A percentile compares a stretch with the other conserved stretches of the same genome.
phyloP scores from a whole-genome alignment of 352 stramenopile genomes.

The Stramenopiles sp. region DNA sequence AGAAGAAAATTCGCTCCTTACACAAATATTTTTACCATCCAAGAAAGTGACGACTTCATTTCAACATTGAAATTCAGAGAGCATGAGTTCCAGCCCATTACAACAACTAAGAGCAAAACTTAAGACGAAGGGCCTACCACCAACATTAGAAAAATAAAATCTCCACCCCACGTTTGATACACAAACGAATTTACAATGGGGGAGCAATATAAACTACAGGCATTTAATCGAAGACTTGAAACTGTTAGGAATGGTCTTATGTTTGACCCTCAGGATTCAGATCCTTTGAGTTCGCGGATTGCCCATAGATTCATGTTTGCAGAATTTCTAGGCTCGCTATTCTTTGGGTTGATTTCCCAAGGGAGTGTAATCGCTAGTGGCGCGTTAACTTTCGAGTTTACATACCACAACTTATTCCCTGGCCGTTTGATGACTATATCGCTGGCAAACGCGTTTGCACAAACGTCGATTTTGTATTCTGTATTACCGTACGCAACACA shows the following conservation, averaged over 20 bases:
- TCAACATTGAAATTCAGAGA: too few species aligned
- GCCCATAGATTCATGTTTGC: slow-evolving; percentile 8
- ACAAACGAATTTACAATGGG: too few species aligned
- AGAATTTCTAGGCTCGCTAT: not conserved
- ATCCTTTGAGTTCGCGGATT: slow-evolving; percentile 4
- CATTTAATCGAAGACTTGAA: not conserved
- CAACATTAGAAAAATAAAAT: too few species aligned
- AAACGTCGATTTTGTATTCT: not conserved
- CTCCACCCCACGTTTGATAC: too few species aligned
- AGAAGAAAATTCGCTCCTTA: too few species aligned
- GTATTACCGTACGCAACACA: not conserved
- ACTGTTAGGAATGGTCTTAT: not conserved
- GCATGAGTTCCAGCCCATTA: too few species aligned
- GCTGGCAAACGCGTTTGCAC: slow-evolving; percentile 1
- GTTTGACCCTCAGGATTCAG: slow-evolving; percentile 9
- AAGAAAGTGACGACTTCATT: too few species aligned
- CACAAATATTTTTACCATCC: too few species aligned
- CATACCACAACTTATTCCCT: not conserved
- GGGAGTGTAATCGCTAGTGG: slow-evolving; percentile 10
- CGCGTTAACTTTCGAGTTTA: slow-evolving; percentile 9
- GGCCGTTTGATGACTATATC: not conserved
- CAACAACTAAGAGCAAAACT: too few species aligned
- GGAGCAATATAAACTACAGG: too few species aligned
- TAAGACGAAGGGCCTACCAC: too few species aligned
- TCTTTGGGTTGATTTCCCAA: slow-evolving; percentile 7